Percentiles rank a stretch among this genome's conserved stretches.
Conservation (phyloP, 257 asterid species). For the Thymus quinquecostatus region DNA sequence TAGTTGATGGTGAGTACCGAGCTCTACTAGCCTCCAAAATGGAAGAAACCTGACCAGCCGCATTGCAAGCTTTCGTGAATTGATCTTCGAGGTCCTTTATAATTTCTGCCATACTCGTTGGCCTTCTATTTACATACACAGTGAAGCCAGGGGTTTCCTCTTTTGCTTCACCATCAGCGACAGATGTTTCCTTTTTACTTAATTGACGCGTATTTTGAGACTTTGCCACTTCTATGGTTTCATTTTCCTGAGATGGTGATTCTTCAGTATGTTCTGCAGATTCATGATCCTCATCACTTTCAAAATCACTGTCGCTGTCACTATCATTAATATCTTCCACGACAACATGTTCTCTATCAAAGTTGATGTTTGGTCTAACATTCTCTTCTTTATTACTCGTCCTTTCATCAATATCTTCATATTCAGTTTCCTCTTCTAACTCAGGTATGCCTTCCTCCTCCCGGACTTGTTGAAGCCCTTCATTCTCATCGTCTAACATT, state of each 20-base stretch:
- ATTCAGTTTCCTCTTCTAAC: constrained; percentile 88
- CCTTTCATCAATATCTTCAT: constrained; percentile 62
- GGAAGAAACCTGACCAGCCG: constrained; percentile 74
- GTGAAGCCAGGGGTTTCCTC: constrained; percentile 91
- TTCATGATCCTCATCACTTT: constrained; percentile 46
- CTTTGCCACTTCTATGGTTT: constrained; percentile 57
- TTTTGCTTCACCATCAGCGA: constrained; percentile 55
- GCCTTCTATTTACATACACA: constrained; percentile 79
- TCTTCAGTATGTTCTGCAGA: constrained; percentile 41
- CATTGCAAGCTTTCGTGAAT: constrained; percentile 68
- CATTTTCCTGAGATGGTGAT: constrained; percentile 42
- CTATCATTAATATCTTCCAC: constrained; percentile 71
- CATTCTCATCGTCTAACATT: constrained; percentile 64
- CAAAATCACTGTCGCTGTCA: constrained; percentile 43
- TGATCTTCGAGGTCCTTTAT: constrained; percentile 89
- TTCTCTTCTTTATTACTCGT: constrained; percentile 42
- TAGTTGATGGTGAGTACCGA: constrained; percentile 59
- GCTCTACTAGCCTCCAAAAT: constrained; percentile 80
- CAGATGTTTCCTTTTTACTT: constrained; percentile 61
- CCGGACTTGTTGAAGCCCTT: constrained; percentile 71
- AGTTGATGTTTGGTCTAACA: constrained; percentile 34
- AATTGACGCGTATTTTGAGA: constrained; percentile 58
- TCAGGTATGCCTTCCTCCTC: constrained; percentile 93
- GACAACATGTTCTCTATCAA: constrained; percentile 60
- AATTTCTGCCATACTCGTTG: constrained; percentile 90